These are phyloP conservation scores for Lipomyces anomalus DNA, from an alignment of 805 yeast species.

Conservation along the genomic window DNA sequence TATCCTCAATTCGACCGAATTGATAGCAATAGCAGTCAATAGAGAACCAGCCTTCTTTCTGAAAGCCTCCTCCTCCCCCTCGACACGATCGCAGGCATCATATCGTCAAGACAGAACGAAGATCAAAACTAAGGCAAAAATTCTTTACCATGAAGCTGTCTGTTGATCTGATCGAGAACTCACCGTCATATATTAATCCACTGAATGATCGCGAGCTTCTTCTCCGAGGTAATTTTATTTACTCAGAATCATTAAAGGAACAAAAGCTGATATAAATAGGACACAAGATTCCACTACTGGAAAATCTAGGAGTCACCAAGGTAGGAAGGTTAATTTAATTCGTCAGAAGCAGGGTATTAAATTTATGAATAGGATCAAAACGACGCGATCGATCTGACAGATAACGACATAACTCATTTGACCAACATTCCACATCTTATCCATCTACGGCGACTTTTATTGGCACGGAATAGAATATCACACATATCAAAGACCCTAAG, in stretches of 20 bases:
- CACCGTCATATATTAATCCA: conserved; percentile 48
- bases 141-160: conserved; percentile 67
- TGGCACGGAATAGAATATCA: conserved; percentile 58
- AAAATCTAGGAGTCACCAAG: conserved; percentile 39
- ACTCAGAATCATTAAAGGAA: conserved; percentile 1
- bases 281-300: conserved; percentile 40
- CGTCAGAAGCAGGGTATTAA: not conserved
- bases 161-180: conserved; percentile 43
- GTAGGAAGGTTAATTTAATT: conserved; percentile 3
- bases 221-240: conserved; percentile 34
- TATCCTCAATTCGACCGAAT: too few relatives aligned
- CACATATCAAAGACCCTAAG: conserved; percentile 37
- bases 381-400: conserved; percentile 65
- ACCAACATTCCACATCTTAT: conserved; percentile 43
- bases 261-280: conserved; percentile 14
- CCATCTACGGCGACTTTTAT: conserved; percentile 48
- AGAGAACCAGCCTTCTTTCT: too few relatives aligned
- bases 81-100: too few relatives aligned
- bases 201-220: conserved; percentile 39
- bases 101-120: too few relatives aligned
- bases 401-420: conserved; percentile 60
- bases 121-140: too few relatives aligned
- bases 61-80: too few relatives aligned
- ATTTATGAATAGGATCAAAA: conserved; percentile 33
- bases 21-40: too few relatives aligned